phyloP scores from a whole-genome alignment of 2,329 filamentous ascomycete species.

The Ceratocystis cubensis region DNA sequence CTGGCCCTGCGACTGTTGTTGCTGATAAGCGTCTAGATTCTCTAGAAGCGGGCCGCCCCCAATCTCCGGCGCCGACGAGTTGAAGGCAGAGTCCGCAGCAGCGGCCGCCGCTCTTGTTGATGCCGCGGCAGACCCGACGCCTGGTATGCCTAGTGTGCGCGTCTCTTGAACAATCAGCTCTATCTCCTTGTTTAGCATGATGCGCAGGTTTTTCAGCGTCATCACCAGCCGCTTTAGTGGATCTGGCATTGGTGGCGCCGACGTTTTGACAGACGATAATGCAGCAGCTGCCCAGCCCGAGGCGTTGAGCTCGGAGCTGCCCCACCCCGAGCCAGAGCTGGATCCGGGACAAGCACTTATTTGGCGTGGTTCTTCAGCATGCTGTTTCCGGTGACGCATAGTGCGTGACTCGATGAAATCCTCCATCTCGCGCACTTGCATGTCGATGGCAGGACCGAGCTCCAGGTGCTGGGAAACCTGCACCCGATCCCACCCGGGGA shows the following conservation, averaged over 20 bases:
- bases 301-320: neutral
- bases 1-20: conserved; percentile 8
- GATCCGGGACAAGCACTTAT: no score
- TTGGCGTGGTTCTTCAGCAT: neutral
- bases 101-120: neutral
- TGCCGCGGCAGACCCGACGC: neutral
- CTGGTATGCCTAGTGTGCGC: neutral
- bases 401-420: conserved; percentile 24
- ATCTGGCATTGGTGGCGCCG: conserved; percentile 12
- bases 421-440: conserved; percentile 27
- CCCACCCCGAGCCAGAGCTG: no score
- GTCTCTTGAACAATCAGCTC: conserved; percentile 12
- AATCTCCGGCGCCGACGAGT: neutral
- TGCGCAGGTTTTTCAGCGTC: conserved; percentile 18
- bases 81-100: neutral
- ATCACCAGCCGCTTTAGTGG: conserved; percentile 21
- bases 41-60: neutral
- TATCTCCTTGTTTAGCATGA: conserved; percentile 20
- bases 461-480: conserved; percentile 30
- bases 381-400: neutral
- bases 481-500: conserved; percentile 36
- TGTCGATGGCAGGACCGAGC: conserved; percentile 27
- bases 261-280: neutral
- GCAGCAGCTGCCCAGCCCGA: neutral
- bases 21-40: neutral